Evolutionary conservation across 1,284 basidiomycete genomes (phyloP), one percentile per base, ranked within the genome.

Genomic region (Malassezia obtusa): DNA sequence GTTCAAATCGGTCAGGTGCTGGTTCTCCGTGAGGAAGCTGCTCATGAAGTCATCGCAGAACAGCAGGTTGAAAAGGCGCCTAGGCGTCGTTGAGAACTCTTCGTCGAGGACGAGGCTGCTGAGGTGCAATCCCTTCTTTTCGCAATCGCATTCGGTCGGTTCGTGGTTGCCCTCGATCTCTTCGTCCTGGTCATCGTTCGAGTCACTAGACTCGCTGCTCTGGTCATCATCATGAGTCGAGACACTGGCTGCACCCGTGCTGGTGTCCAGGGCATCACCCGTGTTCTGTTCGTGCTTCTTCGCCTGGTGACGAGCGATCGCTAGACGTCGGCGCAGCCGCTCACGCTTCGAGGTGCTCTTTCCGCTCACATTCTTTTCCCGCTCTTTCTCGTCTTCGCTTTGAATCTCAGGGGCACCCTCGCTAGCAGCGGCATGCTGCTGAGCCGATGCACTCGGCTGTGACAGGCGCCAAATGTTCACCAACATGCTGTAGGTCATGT

Each of bases 1-100:
- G 22, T 71, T 58, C 31, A 71, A 52, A 35, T 73, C 71, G 38
- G 80, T 77, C n/a, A 98, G 79, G 70, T 88, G 90, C 75, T 96
- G 90, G 61, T 88, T 82, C 12, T 84, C 81, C 22, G 79, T 78
- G 83, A 92, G 83, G 75, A 98, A 99, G 30, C 87, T 84, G 74
- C 90, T 91, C 72, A 91, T 86, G 78, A 96, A 99, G 26, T 85
- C 89, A 75, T 87, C 90, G 48, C 89, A 84, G 74, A 96, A 96
- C 78, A 98, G 87, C 63, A 99, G 78, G 68, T 91, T 91, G 77
- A 95, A 89, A 43, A 96, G 86, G 77, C 87, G 87, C 67, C 95
- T 91, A 1, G 91, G 91, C 0, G 89, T 85, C 25, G 87, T 87
- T 10, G 89, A 88, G 49, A 95, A 79, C 0, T 84, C 79, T 2